Evolutionary conservation across 768 basidiomycete species (phyloP).

Genomic region (Rhizopogon vinicolor): DNA sequence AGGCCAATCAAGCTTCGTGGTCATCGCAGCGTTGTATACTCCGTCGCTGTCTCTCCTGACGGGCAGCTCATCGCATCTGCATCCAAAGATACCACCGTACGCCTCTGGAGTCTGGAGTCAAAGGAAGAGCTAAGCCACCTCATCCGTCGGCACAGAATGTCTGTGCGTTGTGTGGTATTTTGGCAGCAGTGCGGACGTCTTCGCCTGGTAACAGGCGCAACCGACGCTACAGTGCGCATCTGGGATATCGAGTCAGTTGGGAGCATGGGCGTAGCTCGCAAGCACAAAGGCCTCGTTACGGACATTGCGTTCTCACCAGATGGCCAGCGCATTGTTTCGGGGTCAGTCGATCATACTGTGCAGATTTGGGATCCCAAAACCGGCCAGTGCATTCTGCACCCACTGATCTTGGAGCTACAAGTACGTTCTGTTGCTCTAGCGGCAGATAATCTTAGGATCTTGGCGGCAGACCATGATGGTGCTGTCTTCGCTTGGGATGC

Average conservation of each 20-base stretch:
- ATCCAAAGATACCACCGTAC: conserved; percentile 26
- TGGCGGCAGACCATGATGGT: conserved; percentile 19
- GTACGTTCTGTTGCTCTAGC: conserved; percentile 20
- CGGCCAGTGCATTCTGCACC: conserved; percentile 14
- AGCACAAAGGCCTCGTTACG: conserved; percentile 24
- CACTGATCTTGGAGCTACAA: conserved; percentile 16
- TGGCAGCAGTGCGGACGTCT: conserved; percentile 17
- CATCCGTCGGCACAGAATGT: conserved; percentile 22
- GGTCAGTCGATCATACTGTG: conserved; percentile 24
- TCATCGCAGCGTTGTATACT: conserved; percentile 20
- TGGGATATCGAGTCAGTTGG: conserved; percentile 27
- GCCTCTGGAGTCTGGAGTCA: conserved; percentile 21
- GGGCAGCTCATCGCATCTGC: conserved; percentile 25
- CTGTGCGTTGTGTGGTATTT: conserved; percentile 22
- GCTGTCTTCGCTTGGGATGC: conserved; percentile 24
- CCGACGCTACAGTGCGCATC: conserved; percentile 23
- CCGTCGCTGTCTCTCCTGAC: conserved; percentile 26
- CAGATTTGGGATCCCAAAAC: conserved; percentile 24
- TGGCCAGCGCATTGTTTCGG: conserved; percentile 23
- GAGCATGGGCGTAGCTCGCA: conserved; percentile 17
- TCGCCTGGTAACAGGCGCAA: conserved; percentile 22
- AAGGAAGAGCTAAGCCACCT: conserved; percentile 18
- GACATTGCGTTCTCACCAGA: conserved; percentile 24
- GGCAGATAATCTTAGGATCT: conserved; percentile 10
- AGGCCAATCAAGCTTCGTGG: conserved; percentile 12